Base-by-base conservation (phyloP, 768 basidiomycete species). In the Clitopilus hobsonii region DNA sequence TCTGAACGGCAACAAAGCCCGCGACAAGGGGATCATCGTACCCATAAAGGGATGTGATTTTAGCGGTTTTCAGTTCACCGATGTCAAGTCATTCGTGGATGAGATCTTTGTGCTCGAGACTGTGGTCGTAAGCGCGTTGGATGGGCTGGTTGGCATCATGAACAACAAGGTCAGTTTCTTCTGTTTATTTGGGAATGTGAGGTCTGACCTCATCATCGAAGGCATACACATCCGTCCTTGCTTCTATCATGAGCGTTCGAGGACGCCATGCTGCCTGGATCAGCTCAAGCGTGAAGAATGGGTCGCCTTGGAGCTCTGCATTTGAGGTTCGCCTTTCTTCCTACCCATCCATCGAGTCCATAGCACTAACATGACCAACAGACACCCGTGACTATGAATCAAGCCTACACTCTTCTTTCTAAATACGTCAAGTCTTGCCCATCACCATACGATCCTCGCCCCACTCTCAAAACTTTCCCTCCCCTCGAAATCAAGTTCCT, bases 211-310 rank as follows among this genome's bases (percentile, higher is more conserved):
- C 20, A 58, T 38, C 23, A 5, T 8, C 38, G 56, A 61, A 76
- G 67, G 69, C 69, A 24, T 80, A 79, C 64, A 63, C 82, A 20
- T 79, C 80, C 4, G 76, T 78, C 16, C 78, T 81, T 4, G 86
- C 75, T 1, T 76, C 80, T 18, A 88, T 91, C 60, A 71, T 88
- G 10, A 67, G 70, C 14, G 78, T 77, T 52, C 84, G 89, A 62
- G 76, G 84, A 22, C 78, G 85, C 28, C 86, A 88, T 54, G 75
- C 82, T n/a, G 71, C 78, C 1, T 89, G 85, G 85, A 67, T 88
- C 29, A 71, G 74, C 57, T 75, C 77, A 1, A 74, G 79, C 14
- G 76, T 82, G 36, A 67, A 71, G 56, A 71, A 78, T 51, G 66
- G 67, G 20, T 72, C 76, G 30, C 73, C 81, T 1, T 88, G 85